Evolutionary conservation across 1,284 basidiomycete species (phyloP).

Genomic region (Fomitiporia mediterranea): DNA sequence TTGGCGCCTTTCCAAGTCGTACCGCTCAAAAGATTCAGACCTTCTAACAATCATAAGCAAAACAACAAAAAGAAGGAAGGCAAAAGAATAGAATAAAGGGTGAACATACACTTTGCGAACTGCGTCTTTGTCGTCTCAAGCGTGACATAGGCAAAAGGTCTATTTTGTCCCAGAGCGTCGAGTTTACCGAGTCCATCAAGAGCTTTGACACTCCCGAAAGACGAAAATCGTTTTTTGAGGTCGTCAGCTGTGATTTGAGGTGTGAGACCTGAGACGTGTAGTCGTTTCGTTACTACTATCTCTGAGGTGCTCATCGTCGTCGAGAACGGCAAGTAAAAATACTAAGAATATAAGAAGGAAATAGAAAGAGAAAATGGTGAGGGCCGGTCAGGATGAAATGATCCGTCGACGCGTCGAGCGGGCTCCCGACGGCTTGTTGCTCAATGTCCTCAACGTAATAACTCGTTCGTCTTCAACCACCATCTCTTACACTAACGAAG

Average conservation of each 20-base stretch:
- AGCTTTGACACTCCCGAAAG: constrained; percentile 62
- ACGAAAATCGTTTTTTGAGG: constrained; percentile 51
- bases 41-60: constrained; percentile 34
- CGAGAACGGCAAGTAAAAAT: neutral
- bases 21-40: constrained; percentile 70
- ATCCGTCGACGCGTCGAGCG: neutral
- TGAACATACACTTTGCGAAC: constrained; percentile 56
- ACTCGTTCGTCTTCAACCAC: neutral
- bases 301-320: neutral
- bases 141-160: constrained; percentile 72
- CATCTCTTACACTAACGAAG: neutral
- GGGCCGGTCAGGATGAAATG: neutral
- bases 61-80: no score
- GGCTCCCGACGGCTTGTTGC: neutral
- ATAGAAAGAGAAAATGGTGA: neutral
- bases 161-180: constrained; percentile 59
- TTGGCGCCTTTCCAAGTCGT: constrained; percentile 81
- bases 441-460: neutral
- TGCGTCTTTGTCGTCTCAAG: constrained; percentile 57
- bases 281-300: constrained; percentile 49
- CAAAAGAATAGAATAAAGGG: neutral
- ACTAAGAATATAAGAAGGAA: neutral
- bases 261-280: constrained; percentile 72
- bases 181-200: constrained; percentile 63
- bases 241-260: constrained; percentile 56